phyloP scores from a whole-genome alignment of 2,329 filamentous ascomycete species.

The Fusarium gaditjirri region DNA sequence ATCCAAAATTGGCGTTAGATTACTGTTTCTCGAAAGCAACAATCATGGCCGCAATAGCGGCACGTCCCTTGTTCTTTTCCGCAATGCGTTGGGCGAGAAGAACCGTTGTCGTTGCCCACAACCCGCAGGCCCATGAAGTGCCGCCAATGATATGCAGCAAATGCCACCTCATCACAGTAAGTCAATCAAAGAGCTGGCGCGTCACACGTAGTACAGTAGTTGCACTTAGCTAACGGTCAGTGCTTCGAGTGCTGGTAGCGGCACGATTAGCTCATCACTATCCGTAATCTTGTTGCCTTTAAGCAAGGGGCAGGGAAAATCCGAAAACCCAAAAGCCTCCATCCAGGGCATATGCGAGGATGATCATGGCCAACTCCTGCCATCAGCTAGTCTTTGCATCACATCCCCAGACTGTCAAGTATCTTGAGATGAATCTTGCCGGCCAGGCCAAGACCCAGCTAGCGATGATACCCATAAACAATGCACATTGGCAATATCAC shows the following conservation, averaged over 20 bases:
- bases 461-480: constrained; percentile 13
- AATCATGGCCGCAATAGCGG: constrained; percentile 8
- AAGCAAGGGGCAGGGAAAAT: constrained; percentile 16
- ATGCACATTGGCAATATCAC: constrained; percentile 13
- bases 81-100: constrained; percentile 33
- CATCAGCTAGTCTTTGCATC: constrained; percentile 17
- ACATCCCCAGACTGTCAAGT: constrained; percentile 13
- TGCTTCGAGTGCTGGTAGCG: constrained; percentile 22
- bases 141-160: constrained; percentile 27
- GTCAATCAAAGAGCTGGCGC: constrained; percentile 16
- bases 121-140: constrained; percentile 15
- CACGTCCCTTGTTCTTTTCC: constrained; percentile 14
- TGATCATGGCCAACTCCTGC: constrained; percentile 1
- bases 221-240: not conserved
- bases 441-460: not conserved
- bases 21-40: constrained; percentile 24
- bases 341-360: not conserved
- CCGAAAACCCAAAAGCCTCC: constrained; percentile 11
- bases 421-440: constrained; percentile 3
- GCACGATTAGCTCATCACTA: constrained; percentile 17
- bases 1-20: constrained; percentile 25
- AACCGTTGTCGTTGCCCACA: constrained; percentile 22
- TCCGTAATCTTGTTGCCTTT: not conserved
- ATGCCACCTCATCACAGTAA: constrained; percentile 17
- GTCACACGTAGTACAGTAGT: constrained; percentile 14